Percentiles rank a stretch among this genome's conserved stretches.
Evolutionary conservation across 306 rosid genomes (phyloP).

Genomic region (Rubus idaeus): DNA sequence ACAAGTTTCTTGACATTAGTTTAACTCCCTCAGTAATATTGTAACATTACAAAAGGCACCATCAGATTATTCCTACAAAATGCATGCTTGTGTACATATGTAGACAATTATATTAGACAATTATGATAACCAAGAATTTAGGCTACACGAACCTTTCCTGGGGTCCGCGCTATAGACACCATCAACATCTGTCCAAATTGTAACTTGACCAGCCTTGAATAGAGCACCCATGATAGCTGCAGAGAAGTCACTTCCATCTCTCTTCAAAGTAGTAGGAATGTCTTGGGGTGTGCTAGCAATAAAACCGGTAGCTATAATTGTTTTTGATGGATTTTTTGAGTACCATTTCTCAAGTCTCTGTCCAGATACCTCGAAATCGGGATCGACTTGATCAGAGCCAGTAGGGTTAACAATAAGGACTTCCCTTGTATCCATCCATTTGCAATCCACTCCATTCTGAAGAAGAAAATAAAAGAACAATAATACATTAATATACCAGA

Average conservation of each 20-base stretch:
- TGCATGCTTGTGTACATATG: not conserved
- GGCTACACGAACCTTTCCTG: constrained; percentile 70
- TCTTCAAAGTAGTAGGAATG: constrained; percentile 93
- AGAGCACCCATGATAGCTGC: constrained; percentile 97
- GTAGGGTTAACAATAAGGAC: constrained; percentile 89
- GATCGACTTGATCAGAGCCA: constrained; percentile 91
- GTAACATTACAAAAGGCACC: constrained; percentile 15
- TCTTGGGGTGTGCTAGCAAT: constrained; percentile 91
- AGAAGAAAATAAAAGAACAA: constrained; percentile 27
- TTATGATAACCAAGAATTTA: constrained; percentile 6
- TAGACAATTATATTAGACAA: not conserved
- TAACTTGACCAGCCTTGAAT: constrained; percentile 72
- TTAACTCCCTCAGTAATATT: constrained; percentile 14
- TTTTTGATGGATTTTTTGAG: constrained; percentile 62
- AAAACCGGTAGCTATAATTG: constrained; percentile 90
- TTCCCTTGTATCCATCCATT: constrained; percentile 99
- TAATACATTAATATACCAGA: constrained; percentile 21
- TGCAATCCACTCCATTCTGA: constrained; percentile 79
- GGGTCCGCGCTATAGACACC: constrained; percentile 99
- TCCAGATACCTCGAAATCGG: constrained; percentile 72
- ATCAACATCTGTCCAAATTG: constrained; percentile 99
- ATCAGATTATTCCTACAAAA: not conserved
- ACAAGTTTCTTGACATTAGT: constrained; percentile 29
- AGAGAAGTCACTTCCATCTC: constrained; percentile 99
- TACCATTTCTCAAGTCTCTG: constrained; percentile 75